Evolutionary conservation across 371 early-diverging fungal genomes (phyloP).

Genomic region (Haplosporangium sp.): DNA sequence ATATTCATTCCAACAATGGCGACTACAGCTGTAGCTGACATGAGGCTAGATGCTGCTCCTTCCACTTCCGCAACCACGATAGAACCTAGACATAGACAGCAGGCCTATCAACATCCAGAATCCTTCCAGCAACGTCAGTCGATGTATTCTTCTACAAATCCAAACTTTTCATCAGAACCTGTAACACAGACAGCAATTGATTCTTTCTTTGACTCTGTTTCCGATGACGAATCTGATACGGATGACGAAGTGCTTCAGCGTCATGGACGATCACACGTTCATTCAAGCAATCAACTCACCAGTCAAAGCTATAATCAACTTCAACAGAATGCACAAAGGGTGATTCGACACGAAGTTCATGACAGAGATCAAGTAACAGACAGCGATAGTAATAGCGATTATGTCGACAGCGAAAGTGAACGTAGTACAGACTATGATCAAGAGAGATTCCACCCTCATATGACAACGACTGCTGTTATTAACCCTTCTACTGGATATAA

Average conservation of each 20-base stretch:
- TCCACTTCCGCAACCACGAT: neutral
- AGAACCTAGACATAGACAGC: neutral
- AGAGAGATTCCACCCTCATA: neutral
- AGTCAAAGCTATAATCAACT: slow-evolving; percentile 5
- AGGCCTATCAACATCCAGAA: neutral
- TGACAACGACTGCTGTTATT: neutral
- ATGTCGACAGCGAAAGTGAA: slow-evolving; percentile 3
- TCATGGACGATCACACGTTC: neutral
- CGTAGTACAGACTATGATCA: neutral
- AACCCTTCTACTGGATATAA: neutral
- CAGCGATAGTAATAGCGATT: slow-evolving; percentile 12
- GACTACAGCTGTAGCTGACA: neutral
- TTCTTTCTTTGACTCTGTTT: slow-evolving; percentile 47
- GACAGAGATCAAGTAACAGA: slow-evolving; percentile 9
- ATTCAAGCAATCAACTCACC: neutral
- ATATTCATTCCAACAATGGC: neutral
- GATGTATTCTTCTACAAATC: neutral
- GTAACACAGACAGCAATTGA: slow-evolving; percentile 12
- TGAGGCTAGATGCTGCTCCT: neutral
- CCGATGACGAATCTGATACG: slow-evolving; percentile 46
- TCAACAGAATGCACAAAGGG: neutral
- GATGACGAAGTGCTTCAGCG: slow-evolving; percentile 9
- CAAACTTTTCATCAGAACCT: neutral
- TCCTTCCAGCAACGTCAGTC: neutral
- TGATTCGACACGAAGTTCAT: neutral